Evolutionary conservation across 2,329 filamentous ascomycete genomes (phyloP).

Genomic region (Zymoseptoria brevis): DNA sequence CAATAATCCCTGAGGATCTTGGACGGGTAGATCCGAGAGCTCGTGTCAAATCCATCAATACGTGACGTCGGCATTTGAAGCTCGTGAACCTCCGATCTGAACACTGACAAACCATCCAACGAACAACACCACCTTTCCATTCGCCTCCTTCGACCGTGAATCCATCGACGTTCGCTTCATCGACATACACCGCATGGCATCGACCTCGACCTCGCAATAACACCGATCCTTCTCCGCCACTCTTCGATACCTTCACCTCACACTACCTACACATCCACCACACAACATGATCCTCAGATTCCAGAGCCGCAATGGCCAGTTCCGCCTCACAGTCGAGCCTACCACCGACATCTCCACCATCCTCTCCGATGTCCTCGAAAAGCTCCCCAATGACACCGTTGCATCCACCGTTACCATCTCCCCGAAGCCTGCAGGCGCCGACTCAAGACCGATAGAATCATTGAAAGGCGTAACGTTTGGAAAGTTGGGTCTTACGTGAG

Average conservation of each 20-base stretch:
- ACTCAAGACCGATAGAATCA: slow-evolving; percentile 45
- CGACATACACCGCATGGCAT: neutral
- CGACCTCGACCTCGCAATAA: neutral
- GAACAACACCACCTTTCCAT: neutral
- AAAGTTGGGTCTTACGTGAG: slow-evolving; percentile 47
- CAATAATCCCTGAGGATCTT: neutral
- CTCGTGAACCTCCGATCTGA: neutral
- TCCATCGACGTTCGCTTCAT: neutral
- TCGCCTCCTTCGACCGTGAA: neutral
- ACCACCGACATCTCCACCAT: slow-evolving; percentile 61
- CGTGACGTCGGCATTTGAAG: neutral
- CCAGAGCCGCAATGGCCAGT: slow-evolving; percentile 85
- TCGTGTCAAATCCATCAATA: neutral
- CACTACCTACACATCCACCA: slow-evolving; percentile 1
- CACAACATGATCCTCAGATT: slow-evolving; percentile 70
- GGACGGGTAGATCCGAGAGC: neutral
- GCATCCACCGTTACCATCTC: slow-evolving; percentile 50
- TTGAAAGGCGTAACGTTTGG: slow-evolving; percentile 49
- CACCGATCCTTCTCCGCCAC: neutral
- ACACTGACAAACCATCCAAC: neutral
- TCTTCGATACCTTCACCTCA: neutral
- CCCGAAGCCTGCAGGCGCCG: slow-evolving; percentile 53
- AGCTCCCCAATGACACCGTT: slow-evolving; percentile 50
- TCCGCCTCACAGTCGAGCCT: slow-evolving; percentile 71
- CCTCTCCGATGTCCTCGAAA: slow-evolving; percentile 48